A percentile compares a stretch with the other conserved stretches of the same genome.
Evolutionary conservation across 164 flowering plant genomes (phyloP).

Genomic region (Vitis rotundifolia): DNA sequence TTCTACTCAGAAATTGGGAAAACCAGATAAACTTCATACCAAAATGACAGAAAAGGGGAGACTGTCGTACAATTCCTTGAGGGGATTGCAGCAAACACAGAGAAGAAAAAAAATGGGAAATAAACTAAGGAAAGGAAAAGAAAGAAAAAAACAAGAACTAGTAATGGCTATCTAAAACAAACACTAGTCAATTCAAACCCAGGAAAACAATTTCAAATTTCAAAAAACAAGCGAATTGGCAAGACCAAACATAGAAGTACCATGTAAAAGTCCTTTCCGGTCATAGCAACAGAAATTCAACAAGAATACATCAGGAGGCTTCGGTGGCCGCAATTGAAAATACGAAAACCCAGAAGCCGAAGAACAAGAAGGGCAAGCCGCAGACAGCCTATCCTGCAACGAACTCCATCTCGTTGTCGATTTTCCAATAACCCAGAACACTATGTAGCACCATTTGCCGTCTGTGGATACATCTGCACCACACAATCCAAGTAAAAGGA

Average conservation of each 20-base stretch:
- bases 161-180: not conserved
- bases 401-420: conserved; percentile 53
- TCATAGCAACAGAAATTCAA: conserved; percentile 59
- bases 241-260: conserved; percentile 22
- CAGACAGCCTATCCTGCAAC: conserved; percentile 61
- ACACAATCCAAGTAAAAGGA: conserved; percentile 7
- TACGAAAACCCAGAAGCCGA: conserved; percentile 53
- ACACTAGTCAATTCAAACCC: not conserved
- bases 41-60: not conserved
- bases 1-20: not conserved
- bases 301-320: conserved; percentile 63
- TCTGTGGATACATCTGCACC: conserved; percentile 68
- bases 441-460: conserved; percentile 81
- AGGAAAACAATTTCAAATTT: not conserved
- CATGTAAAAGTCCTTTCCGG: conserved; percentile 65
- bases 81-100: not conserved
- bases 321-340: conserved; percentile 43
- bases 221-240: not conserved
- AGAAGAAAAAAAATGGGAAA: not conserved
- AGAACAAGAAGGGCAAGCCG: conserved; percentile 59
- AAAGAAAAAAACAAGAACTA: not conserved
- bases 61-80: not conserved
- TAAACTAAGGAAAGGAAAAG: not conserved
- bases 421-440: conserved; percentile 60
- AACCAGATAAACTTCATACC: not conserved